Evolutionary conservation across 208 protist species (phyloP).

Genomic region (Crithidia acanthocephali): DNA sequence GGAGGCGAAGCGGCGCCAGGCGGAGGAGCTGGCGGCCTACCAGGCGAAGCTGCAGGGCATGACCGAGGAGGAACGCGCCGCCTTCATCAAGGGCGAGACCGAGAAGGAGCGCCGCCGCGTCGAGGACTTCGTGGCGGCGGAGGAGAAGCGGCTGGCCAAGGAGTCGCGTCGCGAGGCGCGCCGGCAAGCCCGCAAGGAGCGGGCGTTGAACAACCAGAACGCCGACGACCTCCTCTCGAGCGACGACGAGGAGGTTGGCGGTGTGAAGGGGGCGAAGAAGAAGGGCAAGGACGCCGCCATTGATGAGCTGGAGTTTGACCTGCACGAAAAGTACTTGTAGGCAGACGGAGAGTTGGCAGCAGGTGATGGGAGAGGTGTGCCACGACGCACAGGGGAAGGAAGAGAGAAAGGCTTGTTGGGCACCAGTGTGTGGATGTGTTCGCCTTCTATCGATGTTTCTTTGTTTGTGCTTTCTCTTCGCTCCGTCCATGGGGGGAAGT

Average conservation of each 20-base stretch:
- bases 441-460: no score
- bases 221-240: constrained; percentile 32
- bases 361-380: no score
- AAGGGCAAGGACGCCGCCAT: constrained; percentile 30
- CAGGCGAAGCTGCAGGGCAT: constrained; percentile 47
- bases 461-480: neutral
- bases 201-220: constrained; percentile 33
- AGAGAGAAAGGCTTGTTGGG: neutral
- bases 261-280: constrained; percentile 29
- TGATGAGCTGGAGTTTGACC: constrained; percentile 42
- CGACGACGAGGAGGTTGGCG: constrained; percentile 40
- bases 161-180: constrained; percentile 43
- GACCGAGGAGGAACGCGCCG: constrained; percentile 47
- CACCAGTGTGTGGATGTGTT: no score
- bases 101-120: constrained; percentile 42
- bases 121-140: constrained; percentile 35
- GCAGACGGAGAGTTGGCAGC: no score
- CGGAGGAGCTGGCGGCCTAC: constrained; percentile 51
- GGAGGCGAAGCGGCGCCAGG: constrained; percentile 52
- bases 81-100: constrained; percentile 50
- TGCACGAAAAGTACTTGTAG: constrained; percentile 37
- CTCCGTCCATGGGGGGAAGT: neutral
- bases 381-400: no score
- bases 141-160: constrained; percentile 34
- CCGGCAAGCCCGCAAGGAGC: constrained; percentile 42